Percentiles rank a stretch among this genome's conserved stretches.
phyloP scores from a whole-genome alignment of 148 eudicot genomes.

The Amaranthus palmeri region DNA sequence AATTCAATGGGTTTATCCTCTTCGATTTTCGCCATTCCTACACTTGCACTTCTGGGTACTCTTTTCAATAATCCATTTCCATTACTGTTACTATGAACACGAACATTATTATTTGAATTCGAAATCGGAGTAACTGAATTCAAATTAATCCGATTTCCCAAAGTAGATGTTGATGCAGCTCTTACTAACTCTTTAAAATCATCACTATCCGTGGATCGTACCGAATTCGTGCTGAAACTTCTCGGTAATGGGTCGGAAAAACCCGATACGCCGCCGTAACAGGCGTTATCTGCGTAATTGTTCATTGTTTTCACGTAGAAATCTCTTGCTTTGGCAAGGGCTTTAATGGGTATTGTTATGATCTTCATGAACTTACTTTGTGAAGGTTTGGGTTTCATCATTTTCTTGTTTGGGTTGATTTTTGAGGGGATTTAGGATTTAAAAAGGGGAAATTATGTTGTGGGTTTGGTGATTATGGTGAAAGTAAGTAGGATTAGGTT shows the following conservation, averaged over 20 bases:
- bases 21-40: slow-evolving; percentile 70
- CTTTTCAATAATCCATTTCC: slow-evolving; percentile 1
- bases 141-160: slow-evolving; percentile 22
- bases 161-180: slow-evolving; percentile 40
- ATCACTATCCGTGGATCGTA: slow-evolving; percentile 28
- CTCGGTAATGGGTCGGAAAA: slow-evolving; percentile 35
- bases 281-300: slow-evolving; percentile 22
- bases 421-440: not conserved
- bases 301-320: slow-evolving; percentile 51
- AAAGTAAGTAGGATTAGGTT: not conserved
- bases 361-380: slow-evolving; percentile 37
- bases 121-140: not conserved
- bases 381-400: slow-evolving; percentile 8
- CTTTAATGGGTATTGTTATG: slow-evolving; percentile 41
- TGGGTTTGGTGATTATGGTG: not conserved
- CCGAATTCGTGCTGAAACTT: slow-evolving; percentile 42
- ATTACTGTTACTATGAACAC: not conserved
- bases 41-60: slow-evolving; percentile 60
- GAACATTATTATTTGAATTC: not conserved
- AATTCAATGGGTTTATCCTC: slow-evolving; percentile 49
- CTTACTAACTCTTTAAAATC: slow-evolving; percentile 52
- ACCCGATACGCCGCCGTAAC: not conserved
- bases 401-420: not conserved
- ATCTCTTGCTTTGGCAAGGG: slow-evolving; percentile 51
- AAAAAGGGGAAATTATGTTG: not conserved